Evolutionary conservation across 2,329 filamentous ascomycete genomes (phyloP).

Genomic region (Fusarium brevicatenulatum): DNA sequence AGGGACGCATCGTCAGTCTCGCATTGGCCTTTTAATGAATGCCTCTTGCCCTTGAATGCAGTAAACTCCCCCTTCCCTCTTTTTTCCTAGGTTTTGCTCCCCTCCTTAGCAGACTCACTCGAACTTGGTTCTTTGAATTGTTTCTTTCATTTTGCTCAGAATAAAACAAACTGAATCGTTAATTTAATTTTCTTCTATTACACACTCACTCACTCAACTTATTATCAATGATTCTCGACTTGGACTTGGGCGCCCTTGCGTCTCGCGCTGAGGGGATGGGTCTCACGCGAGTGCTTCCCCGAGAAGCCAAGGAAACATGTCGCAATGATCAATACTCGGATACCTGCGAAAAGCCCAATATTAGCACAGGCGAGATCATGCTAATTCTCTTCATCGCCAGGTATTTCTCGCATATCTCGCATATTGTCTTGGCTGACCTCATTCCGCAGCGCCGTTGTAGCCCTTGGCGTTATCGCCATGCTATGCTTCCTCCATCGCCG

Average conservation of each 20-base stretch:
- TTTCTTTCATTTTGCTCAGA: neutral
- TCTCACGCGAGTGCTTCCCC: conserved; percentile 32
- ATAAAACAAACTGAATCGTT: neutral
- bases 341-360: conserved; percentile 38
- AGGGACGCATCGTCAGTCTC: neutral
- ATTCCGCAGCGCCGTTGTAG: conserved; percentile 11
- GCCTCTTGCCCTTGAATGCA: conserved; percentile 5
- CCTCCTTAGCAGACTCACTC: conserved; percentile 5
- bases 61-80: neutral
- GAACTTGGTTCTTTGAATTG: conserved; percentile 1
- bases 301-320: conserved; percentile 35
- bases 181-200: conserved; percentile 19
- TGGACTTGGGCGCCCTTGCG: conserved; percentile 10
- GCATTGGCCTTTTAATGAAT: conserved; percentile 22
- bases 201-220: neutral
- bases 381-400: conserved; percentile 25
- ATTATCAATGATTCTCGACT: conserved; percentile 32
- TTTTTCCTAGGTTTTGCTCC: conserved; percentile 5
- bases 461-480: conserved; percentile 27
- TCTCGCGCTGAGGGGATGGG: conserved; percentile 14
- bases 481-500: conserved; percentile 37
- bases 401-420: conserved; percentile 1
- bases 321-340: conserved; percentile 20
- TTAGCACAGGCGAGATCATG: conserved; percentile 25
- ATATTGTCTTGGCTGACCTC: conserved; percentile 1